phyloP scores from a whole-genome alignment of 2,329 filamentous ascomycete genomes.

The Kalmusia sp. region DNA sequence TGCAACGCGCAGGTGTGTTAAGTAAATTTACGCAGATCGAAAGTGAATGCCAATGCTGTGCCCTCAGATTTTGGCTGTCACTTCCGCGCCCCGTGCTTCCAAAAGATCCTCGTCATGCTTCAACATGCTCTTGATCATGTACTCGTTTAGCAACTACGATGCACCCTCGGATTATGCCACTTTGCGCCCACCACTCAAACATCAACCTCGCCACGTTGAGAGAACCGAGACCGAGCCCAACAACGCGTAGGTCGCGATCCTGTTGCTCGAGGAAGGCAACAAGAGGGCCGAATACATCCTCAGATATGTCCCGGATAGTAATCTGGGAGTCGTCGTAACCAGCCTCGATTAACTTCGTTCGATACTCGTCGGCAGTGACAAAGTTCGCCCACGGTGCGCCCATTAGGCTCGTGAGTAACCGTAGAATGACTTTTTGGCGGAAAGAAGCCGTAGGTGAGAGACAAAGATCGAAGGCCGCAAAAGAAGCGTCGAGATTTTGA shows the following conservation, averaged over 20 bases:
- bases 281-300: conserved; percentile 61
- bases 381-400: conserved; percentile 60
- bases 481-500: conserved; percentile 52
- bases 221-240: conserved; percentile 48
- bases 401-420: conserved; percentile 55
- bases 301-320: conserved; percentile 59
- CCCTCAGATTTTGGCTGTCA: too few relatives aligned
- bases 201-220: conserved; percentile 41
- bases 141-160: conserved; percentile 47
- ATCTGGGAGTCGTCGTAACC: conserved; percentile 56
- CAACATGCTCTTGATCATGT: not conserved
- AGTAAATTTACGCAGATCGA: too few relatives aligned
- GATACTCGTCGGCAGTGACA: conserved; percentile 55
- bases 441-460: conserved; percentile 31
- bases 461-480: conserved; percentile 65
- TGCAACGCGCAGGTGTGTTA: too few relatives aligned
- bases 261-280: conserved; percentile 52
- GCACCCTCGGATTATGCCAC: conserved; percentile 47
- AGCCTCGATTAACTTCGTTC: conserved; percentile 52
- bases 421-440: conserved; percentile 40
- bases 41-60: too few relatives aligned
- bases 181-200: conserved; percentile 53
- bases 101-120: too few relatives aligned
- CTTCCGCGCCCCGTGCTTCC: too few relatives aligned
- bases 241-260: conserved; percentile 40